A percentile compares a stretch with the other conserved stretches of the same genome.
Evolutionary conservation across 768 basidiomycete species (phyloP).

Genomic region (Infundibulicybe gibba): DNA sequence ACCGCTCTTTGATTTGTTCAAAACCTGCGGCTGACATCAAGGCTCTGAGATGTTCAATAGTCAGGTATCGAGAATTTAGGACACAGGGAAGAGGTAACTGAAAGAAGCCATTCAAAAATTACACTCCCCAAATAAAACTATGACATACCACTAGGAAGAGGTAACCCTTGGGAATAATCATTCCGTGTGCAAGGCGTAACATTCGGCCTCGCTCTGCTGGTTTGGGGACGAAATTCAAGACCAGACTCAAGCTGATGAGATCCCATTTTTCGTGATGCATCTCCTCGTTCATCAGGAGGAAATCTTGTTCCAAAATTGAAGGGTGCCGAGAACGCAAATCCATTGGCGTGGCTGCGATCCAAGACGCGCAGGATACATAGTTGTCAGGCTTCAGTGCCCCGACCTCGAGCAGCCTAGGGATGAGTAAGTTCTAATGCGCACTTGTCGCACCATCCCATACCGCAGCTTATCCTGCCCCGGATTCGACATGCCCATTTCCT

Average conservation of each 20-base stretch:
- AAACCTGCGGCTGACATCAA: constrained; percentile 70
- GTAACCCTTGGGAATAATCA: constrained; percentile 52
- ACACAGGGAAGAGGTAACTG: constrained; percentile 87
- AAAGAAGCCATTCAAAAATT: neutral
- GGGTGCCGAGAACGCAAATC: constrained; percentile 86
- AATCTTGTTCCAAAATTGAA: constrained; percentile 81
- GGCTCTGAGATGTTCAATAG: constrained; percentile 48
- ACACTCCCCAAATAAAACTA: neutral
- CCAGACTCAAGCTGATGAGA: constrained; percentile 79
- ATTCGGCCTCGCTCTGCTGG: constrained; percentile 74
- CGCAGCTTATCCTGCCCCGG: constrained; percentile 18
- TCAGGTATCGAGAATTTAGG: constrained; percentile 80
- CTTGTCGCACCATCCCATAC: constrained; percentile 20
- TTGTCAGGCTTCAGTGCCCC: constrained; percentile 87
- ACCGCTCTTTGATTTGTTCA: constrained; percentile 48
- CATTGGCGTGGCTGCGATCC: constrained; percentile 75
- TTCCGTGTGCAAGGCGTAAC: constrained; percentile 56
- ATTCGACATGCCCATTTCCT: constrained; percentile 39
- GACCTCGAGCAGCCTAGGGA: constrained; percentile 74
- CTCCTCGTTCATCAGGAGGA: constrained; percentile 55
- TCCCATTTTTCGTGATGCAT: constrained; percentile 65
- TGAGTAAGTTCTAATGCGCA: constrained; percentile 1
- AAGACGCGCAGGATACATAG: constrained; percentile 58
- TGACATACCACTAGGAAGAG: constrained; percentile 68
- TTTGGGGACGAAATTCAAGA: constrained; percentile 85